phyloP scores from a whole-genome alignment of 345 rosid genomes.

The Brassica rapa region DNA sequence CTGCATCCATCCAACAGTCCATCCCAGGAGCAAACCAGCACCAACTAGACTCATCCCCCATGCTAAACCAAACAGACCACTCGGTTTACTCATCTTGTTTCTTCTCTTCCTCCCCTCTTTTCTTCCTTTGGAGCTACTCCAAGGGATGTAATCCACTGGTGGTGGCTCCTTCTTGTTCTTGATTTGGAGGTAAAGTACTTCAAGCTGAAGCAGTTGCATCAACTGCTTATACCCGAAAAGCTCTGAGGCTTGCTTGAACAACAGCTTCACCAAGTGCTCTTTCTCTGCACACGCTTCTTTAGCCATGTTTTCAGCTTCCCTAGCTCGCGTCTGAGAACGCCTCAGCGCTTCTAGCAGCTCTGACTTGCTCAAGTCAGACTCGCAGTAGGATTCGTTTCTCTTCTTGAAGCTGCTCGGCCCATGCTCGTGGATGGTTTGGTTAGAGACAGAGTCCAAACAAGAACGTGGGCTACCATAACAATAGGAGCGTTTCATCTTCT shows the following conservation, averaged over 20 bases:
- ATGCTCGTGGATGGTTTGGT: background rate
- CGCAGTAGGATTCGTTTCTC: constrained; percentile 42
- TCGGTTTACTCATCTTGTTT: constrained; percentile 33
- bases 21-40: constrained; percentile 89
- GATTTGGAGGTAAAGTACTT: constrained; percentile 60
- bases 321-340: constrained; percentile 93
- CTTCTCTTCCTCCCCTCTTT: constrained; percentile 40
- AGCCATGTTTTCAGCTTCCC: constrained; percentile 92
- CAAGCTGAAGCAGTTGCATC: constrained; percentile 82
- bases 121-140: constrained; percentile 52
- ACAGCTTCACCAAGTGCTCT: constrained; percentile 71
- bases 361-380: constrained; percentile 61
- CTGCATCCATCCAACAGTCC: constrained; percentile 96
- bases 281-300: constrained; percentile 74
- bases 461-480: constrained; percentile 16
- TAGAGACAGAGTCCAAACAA: no score
- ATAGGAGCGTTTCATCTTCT: constrained; percentile 54
- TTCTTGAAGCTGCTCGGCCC: constrained; percentile 22
- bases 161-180: constrained; percentile 47
- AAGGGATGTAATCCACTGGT: constrained; percentile 24
- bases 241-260: constrained; percentile 92
- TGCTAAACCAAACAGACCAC: constrained; percentile 53
- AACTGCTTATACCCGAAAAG: constrained; percentile 92
- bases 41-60: constrained; percentile 84
- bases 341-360: constrained; percentile 83